Evolutionary conservation across 208 protist species (phyloP), one percentile per base, ranked within the genome.

Genomic region (Acanthamoeba culbertsoni): DNA sequence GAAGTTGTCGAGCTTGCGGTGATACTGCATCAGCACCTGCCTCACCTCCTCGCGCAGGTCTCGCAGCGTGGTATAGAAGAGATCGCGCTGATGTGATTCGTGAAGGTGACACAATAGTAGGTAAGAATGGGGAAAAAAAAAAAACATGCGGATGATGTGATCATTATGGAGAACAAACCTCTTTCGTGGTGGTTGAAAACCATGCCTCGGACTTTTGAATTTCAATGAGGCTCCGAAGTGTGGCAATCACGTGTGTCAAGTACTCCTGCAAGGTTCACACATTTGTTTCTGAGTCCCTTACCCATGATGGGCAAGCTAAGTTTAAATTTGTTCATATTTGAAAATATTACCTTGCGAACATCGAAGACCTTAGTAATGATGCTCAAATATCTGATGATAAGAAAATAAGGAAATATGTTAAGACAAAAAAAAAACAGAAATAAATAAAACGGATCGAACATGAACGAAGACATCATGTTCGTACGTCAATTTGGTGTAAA

Each of bases 1-100:
- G 37, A 48, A 79, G 37, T 79, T 79, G 42, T 79, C 48, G 40
- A 79, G 68, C 68, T 79, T 79, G 68, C 68, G 68, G 68, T 79
- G 68, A 28, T 79, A 79, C 68, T 79, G 68, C 68, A 79, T 3
- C 68, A 79, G 68, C 68, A 79, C 68, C 37, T 79, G 68, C 0
- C 68, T 33, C 33, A 79, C 42, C 10, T 79, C 68, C 42, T 79
- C 68, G 4, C 68, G 68, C 33, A 79, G 68, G 42, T 79, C 68
- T 10, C 68, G 23, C 42, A 79, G 4, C 31, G 68, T 79, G 12
- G 12, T 37, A 28, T 79, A 79, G 68, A 79, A 79, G 26, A 79
- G 37, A 20, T 79, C 68, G 23, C 37, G 31, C 68, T 79, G 40
- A 6, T 3, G 1, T n/a, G n/a, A n/a, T n/a, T n/a, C n/a, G n/a